Percentiles rank a stretch among this genome's conserved stretches.
These are phyloP conservation scores for Saccharomycopsis javanensis DNA, from an alignment of 805 yeast species.

Conservation along the genomic window DNA sequence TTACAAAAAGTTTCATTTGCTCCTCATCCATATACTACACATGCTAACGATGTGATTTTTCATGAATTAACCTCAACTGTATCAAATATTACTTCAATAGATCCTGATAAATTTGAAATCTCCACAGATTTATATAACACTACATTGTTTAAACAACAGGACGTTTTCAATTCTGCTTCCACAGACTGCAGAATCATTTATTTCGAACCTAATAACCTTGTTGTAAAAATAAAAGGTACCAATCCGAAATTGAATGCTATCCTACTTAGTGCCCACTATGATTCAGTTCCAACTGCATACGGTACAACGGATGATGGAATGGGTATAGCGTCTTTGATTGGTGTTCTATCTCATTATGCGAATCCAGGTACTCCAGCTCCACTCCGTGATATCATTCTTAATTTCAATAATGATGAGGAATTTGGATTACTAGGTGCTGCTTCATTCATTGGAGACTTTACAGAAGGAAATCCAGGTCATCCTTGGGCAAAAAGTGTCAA, in stretches of 20 bases:
- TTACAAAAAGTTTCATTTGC: conserved; percentile 56
- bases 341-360: conserved; percentile 45
- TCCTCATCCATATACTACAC: conserved; percentile 74
- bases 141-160: conserved; percentile 41
- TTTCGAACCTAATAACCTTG: conserved; percentile 73
- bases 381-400: conserved; percentile 61
- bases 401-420: conserved; percentile 86
- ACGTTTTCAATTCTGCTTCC: conserved; percentile 36
- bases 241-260: conserved; percentile 53
- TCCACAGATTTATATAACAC: conserved; percentile 35
- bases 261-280: conserved; percentile 77
- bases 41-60: conserved; percentile 67
- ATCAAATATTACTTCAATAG: conserved; percentile 25
- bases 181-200: conserved; percentile 44
- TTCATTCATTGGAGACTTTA: conserved; percentile 37
- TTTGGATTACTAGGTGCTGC: conserved; percentile 79
- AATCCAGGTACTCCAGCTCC: conserved; percentile 37
- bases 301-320: conserved; percentile 93
- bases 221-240: conserved; percentile 64
- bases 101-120: conserved; percentile 29
- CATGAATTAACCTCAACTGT: conserved; percentile 47
- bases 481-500: conserved; percentile 56
- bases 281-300: conserved; percentile 75
- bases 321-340: conserved; percentile 76
- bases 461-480: conserved; percentile 31